phyloP scores from a whole-genome alignment of 768 basidiomycete genomes.

The Boletus pseudopeckii region DNA sequence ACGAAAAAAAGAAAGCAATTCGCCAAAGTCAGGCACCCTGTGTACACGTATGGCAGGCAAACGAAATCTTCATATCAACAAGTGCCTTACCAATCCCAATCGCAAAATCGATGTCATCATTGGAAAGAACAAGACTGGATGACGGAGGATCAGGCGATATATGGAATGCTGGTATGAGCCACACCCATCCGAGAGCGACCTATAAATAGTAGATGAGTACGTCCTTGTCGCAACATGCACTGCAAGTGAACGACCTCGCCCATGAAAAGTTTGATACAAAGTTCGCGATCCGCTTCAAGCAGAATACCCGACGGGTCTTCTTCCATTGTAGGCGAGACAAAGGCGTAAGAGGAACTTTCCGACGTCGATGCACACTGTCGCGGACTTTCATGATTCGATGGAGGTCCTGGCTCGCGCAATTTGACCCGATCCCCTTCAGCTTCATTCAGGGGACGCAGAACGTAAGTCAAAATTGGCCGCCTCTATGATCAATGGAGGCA shows the following conservation, averaged over 20 bases:
- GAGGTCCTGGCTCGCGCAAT: slow-evolving; percentile 25
- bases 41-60: slow-evolving; percentile 43
- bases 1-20: neutral
- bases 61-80: slow-evolving; percentile 60
- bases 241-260: slow-evolving; percentile 50
- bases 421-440: slow-evolving; percentile 40
- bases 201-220: slow-evolving; percentile 25
- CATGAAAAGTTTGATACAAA: slow-evolving; percentile 68
- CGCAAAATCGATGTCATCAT: slow-evolving; percentile 74
- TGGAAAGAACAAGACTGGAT: slow-evolving; percentile 41
- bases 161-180: slow-evolving; percentile 85
- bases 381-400: neutral
- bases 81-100: slow-evolving; percentile 67
- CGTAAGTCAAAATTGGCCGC: slow-evolving; percentile 41
- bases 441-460: slow-evolving; percentile 36
- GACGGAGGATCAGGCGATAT: slow-evolving; percentile 49
- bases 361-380: neutral
- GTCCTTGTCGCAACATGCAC: neutral
- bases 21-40: neutral
- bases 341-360: slow-evolving; percentile 1
- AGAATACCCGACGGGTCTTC: slow-evolving; percentile 42
- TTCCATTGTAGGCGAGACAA: neutral
- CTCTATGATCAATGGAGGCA: slow-evolving; percentile 21
- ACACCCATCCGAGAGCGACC: slow-evolving; percentile 81
- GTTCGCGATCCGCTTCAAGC: slow-evolving; percentile 64